Evolutionary conservation across 2,329 filamentous ascomycete genomes (phyloP), one percentile per base, ranked within the genome.

Genomic region (Colletotrichum godetiae): DNA sequence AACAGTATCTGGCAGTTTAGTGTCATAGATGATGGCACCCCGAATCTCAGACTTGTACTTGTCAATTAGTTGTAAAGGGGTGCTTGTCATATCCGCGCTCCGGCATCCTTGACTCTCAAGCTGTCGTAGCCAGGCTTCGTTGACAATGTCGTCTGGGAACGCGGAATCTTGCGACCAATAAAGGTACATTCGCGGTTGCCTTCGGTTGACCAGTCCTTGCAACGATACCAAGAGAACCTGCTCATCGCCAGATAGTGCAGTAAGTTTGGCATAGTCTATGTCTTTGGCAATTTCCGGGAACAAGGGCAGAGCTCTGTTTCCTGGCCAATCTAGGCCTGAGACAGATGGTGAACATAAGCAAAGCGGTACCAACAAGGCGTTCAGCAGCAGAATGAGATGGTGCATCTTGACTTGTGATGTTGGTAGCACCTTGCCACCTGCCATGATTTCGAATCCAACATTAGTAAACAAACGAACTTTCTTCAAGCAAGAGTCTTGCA

Each of bases 1-100:
- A 15, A 68, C 42, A 5, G 66, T 68, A 15, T 68, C 66, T 42
- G 66, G 58, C 5, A 68, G n/a, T n/a, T 24, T 68, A 2, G 24
- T 46, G n/a, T 68, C 66, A 12, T 68, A 68, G 27, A 68, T 22
- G 6, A 68, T 33, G 10, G 66, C 66, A 4, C 66, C 66, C 12
- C 58, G 57, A 19, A 68, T 56, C 2, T 63, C 66, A 22, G 49
- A 57, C 27, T 31, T 68, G 66, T 62, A 68, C 31, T 56, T 68
- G 1, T 68, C 66, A n/a, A 68, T 35, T 6, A 68, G 49, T 7
- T 24, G 57, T 2, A 68, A 22, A 22, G 66, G 57, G 3, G 24
- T 29, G 7, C 49, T 56, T 12, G 66, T 55, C 15, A 42, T 8
- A 24, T 68, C 33, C 24, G 33, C 12, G 8, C 19, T 62, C 4